A percentile compares a stretch with the other conserved stretches of the same genome.
Conservation (phyloP, 2,329 filamentous ascomycete genomes). For the Penicillium brevicompactum region DNA sequence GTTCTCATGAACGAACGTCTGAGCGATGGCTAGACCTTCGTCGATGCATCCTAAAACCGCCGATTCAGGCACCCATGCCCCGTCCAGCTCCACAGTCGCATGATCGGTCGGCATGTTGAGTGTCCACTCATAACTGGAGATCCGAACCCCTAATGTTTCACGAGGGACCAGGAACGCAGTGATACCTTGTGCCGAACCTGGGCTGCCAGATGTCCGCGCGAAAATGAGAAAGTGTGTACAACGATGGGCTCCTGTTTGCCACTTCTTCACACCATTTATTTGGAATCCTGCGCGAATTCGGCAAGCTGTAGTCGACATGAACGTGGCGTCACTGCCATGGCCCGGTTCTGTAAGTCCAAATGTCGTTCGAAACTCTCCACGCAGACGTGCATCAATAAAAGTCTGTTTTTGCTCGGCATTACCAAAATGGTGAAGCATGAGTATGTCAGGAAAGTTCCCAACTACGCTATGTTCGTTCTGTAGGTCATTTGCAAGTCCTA, state of each 20-base stretch:
- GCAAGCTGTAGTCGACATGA: slow-evolving; percentile 59
- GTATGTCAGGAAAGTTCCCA: slow-evolving; percentile 63
- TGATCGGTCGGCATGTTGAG: slow-evolving; percentile 70
- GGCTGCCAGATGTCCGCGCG: slow-evolving; percentile 57
- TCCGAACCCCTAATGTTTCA: slow-evolving; percentile 54
- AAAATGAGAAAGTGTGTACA: slow-evolving; percentile 66
- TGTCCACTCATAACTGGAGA: slow-evolving; percentile 65
- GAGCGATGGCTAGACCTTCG: slow-evolving; percentile 61
- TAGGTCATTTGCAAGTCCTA: slow-evolving; percentile 65
- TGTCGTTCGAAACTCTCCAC: slow-evolving; percentile 58
- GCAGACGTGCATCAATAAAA: slow-evolving; percentile 56
- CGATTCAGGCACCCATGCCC: slow-evolving; percentile 58
- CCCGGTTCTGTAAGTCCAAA: slow-evolving; percentile 65
- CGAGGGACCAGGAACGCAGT: slow-evolving; percentile 63
- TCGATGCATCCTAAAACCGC: slow-evolving; percentile 57
- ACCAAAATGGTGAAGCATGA: slow-evolving; percentile 66
- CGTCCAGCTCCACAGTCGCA: slow-evolving; percentile 59
- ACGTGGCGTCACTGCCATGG: slow-evolving; percentile 65
- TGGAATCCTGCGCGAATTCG: slow-evolving; percentile 46
- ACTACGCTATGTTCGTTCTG: slow-evolving; percentile 66
- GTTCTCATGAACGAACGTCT: slow-evolving; percentile 68
- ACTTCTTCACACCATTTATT: slow-evolving; percentile 64
- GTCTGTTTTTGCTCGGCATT: slow-evolving; percentile 56
- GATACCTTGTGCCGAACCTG: slow-evolving; percentile 59
- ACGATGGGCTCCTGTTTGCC: slow-evolving; percentile 65